Base-by-base conservation (phyloP, 2,329 filamentous ascomycete genomes). In the Dendrostoma leiphaemia region DNA sequence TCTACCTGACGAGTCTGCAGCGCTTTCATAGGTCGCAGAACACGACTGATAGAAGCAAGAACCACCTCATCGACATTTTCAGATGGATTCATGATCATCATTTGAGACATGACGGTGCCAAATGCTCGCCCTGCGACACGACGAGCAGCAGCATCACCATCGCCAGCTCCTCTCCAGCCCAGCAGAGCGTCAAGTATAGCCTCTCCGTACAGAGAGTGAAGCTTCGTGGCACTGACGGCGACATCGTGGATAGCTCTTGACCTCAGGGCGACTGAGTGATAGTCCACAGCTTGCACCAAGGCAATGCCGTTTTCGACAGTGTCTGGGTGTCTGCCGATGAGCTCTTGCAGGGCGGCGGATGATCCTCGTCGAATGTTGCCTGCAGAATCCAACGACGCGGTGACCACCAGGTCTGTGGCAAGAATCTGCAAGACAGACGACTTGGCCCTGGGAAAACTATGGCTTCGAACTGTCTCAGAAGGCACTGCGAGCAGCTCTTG, bases 281-380 rank as follows among this genome's bases (percentile, higher is more conserved):
- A 99, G 66, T 99, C 94, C 1, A 97, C 90, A 2, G 83, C 81
- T 66, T 97, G 94, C 0, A 97, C 91, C 2, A 97, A 79, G 38
- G 84, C 72, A 53, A 99, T 97, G 0, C 93, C 94, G 63, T 91
- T 78, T 15, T 81, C 76, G 31, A 97, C 84, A 0, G 83, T 91
- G 63, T 97, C 87, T 0, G 94, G 93, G 70, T 99, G 93, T 9
- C 94, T 85, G 10, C 94, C 94, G 56, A 97, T 88, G 13, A 99
- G 79, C 67, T 99, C 94, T 67, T 99, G 94, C 34, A 99, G 74
- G 2, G 94, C 94, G 40, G 94, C 94, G 24, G 94, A 97, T 28
- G 93, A 88, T 3, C 93, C 94, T 61, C 94, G 84, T 49, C 94
- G 82, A 62, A 99, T 96, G 62, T 99, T 99, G 3, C 94, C 94